These are phyloP conservation scores for Tritrichomonas musculus DNA, from an alignment of 208 protist species.

Conservation along the genomic window DNA sequence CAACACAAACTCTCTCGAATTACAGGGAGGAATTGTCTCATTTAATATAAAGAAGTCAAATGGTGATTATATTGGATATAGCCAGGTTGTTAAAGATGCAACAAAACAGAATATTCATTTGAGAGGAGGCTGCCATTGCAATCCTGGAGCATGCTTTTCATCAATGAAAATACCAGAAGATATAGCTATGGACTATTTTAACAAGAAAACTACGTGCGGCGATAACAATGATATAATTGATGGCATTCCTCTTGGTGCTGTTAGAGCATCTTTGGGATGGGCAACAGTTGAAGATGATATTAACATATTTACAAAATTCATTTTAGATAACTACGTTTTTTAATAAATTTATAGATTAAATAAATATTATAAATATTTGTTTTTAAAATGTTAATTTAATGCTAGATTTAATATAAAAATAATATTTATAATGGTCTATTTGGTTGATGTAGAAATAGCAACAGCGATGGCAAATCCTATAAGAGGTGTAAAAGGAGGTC, in stretches of 20 bases:
- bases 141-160: constrained; percentile 34
- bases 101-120: background rate
- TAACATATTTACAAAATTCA: background rate
- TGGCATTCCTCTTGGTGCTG: background rate
- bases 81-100: background rate
- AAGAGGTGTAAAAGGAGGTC: too few relatives aligned
- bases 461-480: too few relatives aligned
- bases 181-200: background rate
- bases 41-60: background rate
- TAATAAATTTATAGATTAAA: background rate
- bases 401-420: background rate
- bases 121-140: constrained; percentile 35
- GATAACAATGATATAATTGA: constrained; percentile 40
- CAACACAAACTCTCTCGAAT: background rate
- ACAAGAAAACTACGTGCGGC: constrained; percentile 30
- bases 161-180: background rate
- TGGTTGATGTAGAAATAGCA: too few relatives aligned
- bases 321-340: background rate
- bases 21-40: constrained; percentile 7
- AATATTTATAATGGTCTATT: too few relatives aligned
- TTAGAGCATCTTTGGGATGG: constrained; percentile 34
- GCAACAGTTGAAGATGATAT: constrained; percentile 29
- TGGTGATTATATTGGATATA: background rate
- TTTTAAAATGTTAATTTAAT: background rate
- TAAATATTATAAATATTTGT: background rate